Evolutionary conservation across 1,139 yeast species (phyloP).

Genomic region (Zhuliangozyma blackwelliae): DNA sequence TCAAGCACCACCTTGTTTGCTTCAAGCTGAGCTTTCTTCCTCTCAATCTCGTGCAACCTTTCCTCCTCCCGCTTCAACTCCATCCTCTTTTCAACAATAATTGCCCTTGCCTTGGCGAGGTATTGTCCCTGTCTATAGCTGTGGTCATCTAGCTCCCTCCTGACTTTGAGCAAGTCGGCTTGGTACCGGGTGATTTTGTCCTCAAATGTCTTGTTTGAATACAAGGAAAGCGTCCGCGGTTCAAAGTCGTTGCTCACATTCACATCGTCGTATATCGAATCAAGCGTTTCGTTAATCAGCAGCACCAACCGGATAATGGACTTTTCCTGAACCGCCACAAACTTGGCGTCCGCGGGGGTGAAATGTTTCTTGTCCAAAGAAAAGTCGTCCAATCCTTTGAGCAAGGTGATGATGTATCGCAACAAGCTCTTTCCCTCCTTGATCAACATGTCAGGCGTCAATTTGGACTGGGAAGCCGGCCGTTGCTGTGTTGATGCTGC

Average conservation of each 20-base stretch:
- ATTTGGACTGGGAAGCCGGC: not conserved
- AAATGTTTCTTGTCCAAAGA: slow-evolving; percentile 9
- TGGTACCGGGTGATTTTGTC: slow-evolving; percentile 24
- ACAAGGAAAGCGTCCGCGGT: slow-evolving; percentile 1
- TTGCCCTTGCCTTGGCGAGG: slow-evolving; percentile 1
- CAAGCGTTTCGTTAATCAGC: slow-evolving; percentile 30
- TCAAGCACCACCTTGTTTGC: no score
- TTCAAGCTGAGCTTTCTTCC: no score
- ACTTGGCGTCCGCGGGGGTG: slow-evolving; percentile 9
- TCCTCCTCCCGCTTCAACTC: not conserved
- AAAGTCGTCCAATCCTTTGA: slow-evolving; percentile 14
- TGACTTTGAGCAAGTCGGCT: slow-evolving; percentile 20
- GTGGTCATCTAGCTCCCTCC: slow-evolving; percentile 31
- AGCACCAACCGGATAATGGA: slow-evolving; percentile 28
- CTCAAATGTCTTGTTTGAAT: slow-evolving; percentile 16
- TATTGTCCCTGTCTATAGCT: slow-evolving; percentile 16
- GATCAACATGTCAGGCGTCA: slow-evolving; percentile 27
- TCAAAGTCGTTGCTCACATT: slow-evolving; percentile 6
- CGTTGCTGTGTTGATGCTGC: not conserved
- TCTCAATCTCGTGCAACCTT: no score
- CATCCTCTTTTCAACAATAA: not conserved
- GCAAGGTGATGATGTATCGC: slow-evolving; percentile 25
- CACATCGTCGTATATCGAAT: slow-evolving; percentile 20
- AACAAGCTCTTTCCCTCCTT: slow-evolving; percentile 30
- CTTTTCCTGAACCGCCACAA: slow-evolving; percentile 8